Evolutionary conservation across 1,284 basidiomycete species (phyloP), one percentile per base, ranked within the genome.

Genomic region (Pseudozyma sp.): DNA sequence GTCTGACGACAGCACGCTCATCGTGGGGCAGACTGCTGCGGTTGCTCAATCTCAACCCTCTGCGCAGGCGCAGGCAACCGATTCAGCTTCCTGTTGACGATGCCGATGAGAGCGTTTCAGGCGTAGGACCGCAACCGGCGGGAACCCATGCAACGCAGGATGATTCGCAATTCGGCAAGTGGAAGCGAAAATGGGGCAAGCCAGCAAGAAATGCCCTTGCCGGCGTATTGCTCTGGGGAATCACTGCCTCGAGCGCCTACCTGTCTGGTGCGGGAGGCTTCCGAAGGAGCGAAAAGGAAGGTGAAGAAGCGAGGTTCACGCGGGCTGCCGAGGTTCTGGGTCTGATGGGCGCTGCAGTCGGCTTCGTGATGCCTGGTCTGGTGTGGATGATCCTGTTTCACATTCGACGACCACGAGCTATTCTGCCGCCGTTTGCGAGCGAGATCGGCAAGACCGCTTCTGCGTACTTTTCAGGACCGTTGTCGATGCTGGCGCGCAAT

Each of bases 361-460:
- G 81, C 7, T 81, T 81, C 34, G 71, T 83, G 24, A 69, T 81
- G 53, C 82, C 82, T 3, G 77, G 78, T 2, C 37, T 83, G 16
- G 78, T 80, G n/a, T 83, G 82, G 82, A 67, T 80, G 52, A 72
- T 82, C 14, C 37, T 82, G 19, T 82, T 83, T 54, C 72, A 76
- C 37, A 68, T 83, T 17, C 76, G 81, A 17, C 59, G 75, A 13
- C 82, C 81, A 31, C 65, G 82, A 9, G 77, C 78, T 4, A 83
- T 83, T 35, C 56, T 83, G 17, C 63, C 77, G 30, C 67, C 75
- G 3, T 76, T 78, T 47, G 70, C 78, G 0, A 71, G 72, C 24
- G 65, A 70, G 45, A 45, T 77, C 19, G 68, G 76, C 53, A 61
- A 66, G 49, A 68, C 67, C 6, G 78, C 78, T 4, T 60, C 63